Evolutionary conservation across 2,329 filamentous ascomycete genomes (phyloP).

Genomic region (Pseudogymnoascus sp.): DNA sequence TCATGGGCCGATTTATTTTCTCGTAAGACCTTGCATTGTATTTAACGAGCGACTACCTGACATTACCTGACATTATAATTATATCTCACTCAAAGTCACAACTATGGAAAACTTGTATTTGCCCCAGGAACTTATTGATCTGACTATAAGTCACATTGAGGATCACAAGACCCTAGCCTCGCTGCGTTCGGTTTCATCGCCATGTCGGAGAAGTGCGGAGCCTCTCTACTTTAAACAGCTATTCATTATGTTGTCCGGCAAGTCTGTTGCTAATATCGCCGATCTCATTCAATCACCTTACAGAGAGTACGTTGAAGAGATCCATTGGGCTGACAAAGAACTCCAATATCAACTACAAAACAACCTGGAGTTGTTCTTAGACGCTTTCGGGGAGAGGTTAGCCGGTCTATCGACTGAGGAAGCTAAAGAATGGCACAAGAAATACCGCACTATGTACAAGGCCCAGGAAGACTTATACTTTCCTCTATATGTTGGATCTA

Average conservation of each 20-base stretch:
- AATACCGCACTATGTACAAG: not conserved
- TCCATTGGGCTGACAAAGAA: not conserved
- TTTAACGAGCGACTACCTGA: no score
- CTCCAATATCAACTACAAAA: not conserved
- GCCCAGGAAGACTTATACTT: not conserved
- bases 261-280: not conserved
- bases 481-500: not conserved
- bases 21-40: no score
- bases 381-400: not conserved
- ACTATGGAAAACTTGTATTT: not conserved
- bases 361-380: not conserved
- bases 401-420: not conserved
- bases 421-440: not conserved
- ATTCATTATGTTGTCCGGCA: not conserved
- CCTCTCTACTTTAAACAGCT: not conserved
- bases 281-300: not conserved
- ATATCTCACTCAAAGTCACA: not conserved
- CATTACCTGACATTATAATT: not conserved
- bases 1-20: no score
- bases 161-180: not conserved
- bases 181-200: not conserved
- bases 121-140: not conserved
- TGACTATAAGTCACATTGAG: not conserved
- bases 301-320: not conserved
- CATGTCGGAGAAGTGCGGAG: not conserved